A percentile compares a stretch with the other conserved stretches of the same genome.
Evolutionary conservation across 1,284 basidiomycete genomes (phyloP).

Genomic region (Apiotrichum montevideense): DNA sequence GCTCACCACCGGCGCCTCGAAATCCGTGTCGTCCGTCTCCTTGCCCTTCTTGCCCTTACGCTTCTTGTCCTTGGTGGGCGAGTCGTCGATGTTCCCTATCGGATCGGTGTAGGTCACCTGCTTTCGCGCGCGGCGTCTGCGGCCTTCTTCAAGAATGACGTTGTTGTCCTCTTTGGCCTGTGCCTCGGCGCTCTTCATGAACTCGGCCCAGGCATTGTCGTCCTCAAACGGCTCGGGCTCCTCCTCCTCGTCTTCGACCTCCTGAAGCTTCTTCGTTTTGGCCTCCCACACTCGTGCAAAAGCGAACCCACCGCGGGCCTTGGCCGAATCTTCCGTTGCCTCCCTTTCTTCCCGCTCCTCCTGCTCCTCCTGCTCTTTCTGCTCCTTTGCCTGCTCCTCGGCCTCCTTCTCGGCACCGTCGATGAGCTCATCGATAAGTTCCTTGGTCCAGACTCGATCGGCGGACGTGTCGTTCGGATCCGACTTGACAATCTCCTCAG

Average conservation of each 20-base stretch:
- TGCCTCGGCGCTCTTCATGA: slow-evolving; percentile 22
- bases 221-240: slow-evolving; percentile 49
- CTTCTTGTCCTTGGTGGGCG: slow-evolving; percentile 2
- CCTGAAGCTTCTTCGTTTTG: slow-evolving; percentile 57
- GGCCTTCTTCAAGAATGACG: neutral
- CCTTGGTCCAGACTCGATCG: slow-evolving; percentile 57
- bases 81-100: neutral
- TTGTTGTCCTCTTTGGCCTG: neutral
- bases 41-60: neutral
- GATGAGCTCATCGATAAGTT: slow-evolving; percentile 73
- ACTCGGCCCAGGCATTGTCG: slow-evolving; percentile 63
- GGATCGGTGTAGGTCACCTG: neutral
- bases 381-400: slow-evolving; percentile 39
- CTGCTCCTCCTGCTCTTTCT: slow-evolving; percentile 41
- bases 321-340: slow-evolving; percentile 2
- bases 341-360: slow-evolving; percentile 32
- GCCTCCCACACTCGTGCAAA: slow-evolving; percentile 86
- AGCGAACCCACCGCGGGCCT: slow-evolving; percentile 55
- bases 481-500: slow-evolving; percentile 68
- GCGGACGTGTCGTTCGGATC: slow-evolving; percentile 38
- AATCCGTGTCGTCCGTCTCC: neutral
- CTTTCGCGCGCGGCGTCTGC: neutral
- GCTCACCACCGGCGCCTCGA: neutral
- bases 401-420: slow-evolving; percentile 71
- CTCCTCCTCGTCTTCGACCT: slow-evolving; percentile 23